Evolutionary conservation across 352 stramenopile genomes (phyloP), one percentile per base, ranked within the genome.

Genomic region (Globisporangium mamillatum): DNA sequence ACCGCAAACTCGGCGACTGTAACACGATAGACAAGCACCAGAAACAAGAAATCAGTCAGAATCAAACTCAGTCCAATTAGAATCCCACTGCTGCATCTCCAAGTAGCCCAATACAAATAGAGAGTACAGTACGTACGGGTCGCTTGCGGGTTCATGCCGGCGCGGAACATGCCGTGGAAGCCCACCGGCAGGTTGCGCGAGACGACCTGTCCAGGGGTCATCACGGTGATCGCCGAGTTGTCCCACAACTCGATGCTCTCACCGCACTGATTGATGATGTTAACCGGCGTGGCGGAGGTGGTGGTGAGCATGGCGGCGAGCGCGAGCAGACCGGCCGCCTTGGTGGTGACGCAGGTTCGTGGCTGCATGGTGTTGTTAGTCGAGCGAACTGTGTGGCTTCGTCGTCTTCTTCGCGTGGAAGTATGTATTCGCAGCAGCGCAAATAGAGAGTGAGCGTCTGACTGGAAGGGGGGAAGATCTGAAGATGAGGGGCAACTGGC

Each of bases 1-100:
- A 83, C 63, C 6, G 74, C 69, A 41, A 86, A 79, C 63, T 86
- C 78, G 16, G 73, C 76, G 66, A 86, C 76, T 82, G 60, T 41
- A 46, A 53, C 29, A 4, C 36, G 67, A 34, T 58, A 64, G 27
- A 29, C 27, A 32, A 44, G 36, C 38, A 20, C 12, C 68, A 74
- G 12, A 10, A 54, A 54, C 3, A 57, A 14, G 50, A 25, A n/a
- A 14, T 27, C 22, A 32, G 24, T 16, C 5, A 34, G n/a, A 32
- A 18, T 29, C 27, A 29, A 56, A 34, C 4, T 27, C 50, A 56
- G 50, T 3, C 18, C 10, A 38, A 50, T 14, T 50, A 7, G 41
- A 50, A 50, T 50, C 14, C 3, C 12, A 18, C 10, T 46, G 12
- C 12, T 46, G 12, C 69, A 46, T 8, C 68, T 12, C 14, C 60